Base-by-base conservation (phyloP, 1,139 yeast species). In the Yamadazyma spencermartinsiae region DNA sequence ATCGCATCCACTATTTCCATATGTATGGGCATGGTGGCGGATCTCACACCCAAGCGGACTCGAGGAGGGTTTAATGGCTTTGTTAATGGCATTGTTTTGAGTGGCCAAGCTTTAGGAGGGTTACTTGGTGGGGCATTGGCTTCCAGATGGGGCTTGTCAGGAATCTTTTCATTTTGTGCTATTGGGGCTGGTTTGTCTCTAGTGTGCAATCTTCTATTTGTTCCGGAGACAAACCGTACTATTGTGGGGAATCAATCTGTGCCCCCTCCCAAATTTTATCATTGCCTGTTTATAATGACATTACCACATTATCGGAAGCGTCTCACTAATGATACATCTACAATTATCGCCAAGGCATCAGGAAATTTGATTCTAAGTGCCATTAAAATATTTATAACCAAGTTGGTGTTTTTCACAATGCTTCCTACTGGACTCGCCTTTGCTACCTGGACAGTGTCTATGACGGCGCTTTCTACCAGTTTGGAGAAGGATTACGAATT, bases 41-140 rank as follows among this genome's bases (percentile, higher is more conserved):
- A 87, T 55, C 60, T 82, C 31, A 76, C 87, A 0, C 70, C 78
- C 0, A 64, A 81, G 31, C 65, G 65, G 12, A 79, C 81, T 42
- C 68, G 95, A 41, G 95, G 94, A 7, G 69, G 76, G 9, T 74
- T 72, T 41, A 73, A 80, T 34, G 90, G 92, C 0, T 52, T 79
- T 14, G 73, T 77, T 2, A 60, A 76, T 12, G 94, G 94, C 0
- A 61, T 81, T n/a, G 74, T 81, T 3, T 68, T 84, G 7, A 52
- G 84, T 14, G 95, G 94, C 1, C 84, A 80, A 51, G 88, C 87
- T 0, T 68, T 85, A 43, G 90, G 95, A 5, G 88, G 94, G 0
- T 61, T 86, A 10, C 61, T 86, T 18, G 95, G 95, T 15, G 85
- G 90, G 6, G 77, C 74, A 0, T 57, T 86, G 26, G 75, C 81